Conservation (phyloP, 2,329 filamentous ascomycete species). For the Phoma sp. region DNA sequence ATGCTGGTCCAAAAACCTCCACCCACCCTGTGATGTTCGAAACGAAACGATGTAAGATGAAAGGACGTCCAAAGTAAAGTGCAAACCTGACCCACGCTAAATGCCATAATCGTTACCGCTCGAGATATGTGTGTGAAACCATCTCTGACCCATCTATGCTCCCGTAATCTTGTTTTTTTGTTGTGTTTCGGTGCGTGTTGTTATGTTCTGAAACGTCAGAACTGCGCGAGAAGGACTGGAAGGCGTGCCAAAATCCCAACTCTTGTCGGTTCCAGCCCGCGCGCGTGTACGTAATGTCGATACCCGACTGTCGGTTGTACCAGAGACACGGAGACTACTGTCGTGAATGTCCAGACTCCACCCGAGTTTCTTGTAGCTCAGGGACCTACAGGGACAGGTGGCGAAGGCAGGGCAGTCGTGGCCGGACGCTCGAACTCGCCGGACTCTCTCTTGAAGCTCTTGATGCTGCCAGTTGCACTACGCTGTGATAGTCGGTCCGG, state of each 20-base stretch:
- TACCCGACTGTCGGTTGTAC: background rate
- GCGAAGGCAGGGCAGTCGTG: constrained; percentile 26
- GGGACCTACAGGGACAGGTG: constrained; percentile 24
- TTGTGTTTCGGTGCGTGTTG: constrained; percentile 26
- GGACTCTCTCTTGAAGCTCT: constrained; percentile 43
- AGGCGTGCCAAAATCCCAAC: constrained; percentile 16
- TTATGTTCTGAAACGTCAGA: constrained; percentile 12
- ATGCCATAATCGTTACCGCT: constrained; percentile 47
- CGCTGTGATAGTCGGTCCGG: constrained; percentile 44
- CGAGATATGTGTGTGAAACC: constrained; percentile 22
- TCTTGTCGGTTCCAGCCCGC: constrained; percentile 41
- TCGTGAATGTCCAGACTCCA: background rate
- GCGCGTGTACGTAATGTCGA: constrained; percentile 19
- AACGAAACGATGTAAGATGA: constrained; percentile 26
- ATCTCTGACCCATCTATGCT: constrained; percentile 19
- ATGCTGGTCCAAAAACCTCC: constrained; percentile 22
- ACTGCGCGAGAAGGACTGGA: background rate
- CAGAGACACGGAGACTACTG: background rate
- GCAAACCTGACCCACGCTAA: constrained; percentile 44
- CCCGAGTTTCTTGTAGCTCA: constrained; percentile 3
- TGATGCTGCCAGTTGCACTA: constrained; percentile 43
- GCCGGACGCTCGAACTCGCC: constrained; percentile 34
- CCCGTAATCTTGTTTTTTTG: constrained; percentile 27
- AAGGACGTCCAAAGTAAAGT: constrained; percentile 27
- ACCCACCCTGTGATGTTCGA: constrained; percentile 40